A percentile compares a stretch with the other conserved stretches of the same genome.
Evolutionary conservation across 2,329 filamentous ascomycete genomes (phyloP).

Genomic region (Cadophora malorum): DNA sequence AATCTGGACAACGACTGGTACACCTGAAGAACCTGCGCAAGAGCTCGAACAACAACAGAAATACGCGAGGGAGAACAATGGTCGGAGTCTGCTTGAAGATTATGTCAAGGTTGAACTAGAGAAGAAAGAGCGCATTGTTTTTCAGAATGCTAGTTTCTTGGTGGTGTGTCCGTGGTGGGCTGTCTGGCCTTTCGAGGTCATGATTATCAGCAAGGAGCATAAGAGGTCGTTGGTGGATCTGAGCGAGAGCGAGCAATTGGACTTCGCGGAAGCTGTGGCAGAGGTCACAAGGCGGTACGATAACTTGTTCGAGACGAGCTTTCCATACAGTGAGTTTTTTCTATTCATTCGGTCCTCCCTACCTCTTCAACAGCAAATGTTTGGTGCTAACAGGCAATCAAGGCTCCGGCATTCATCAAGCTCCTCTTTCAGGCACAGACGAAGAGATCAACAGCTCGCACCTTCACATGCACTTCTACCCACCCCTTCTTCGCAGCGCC

Average conservation of each 20-base stretch:
- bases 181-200: constrained; percentile 94
- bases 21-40: constrained; percentile 86
- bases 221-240: constrained; percentile 87
- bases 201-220: constrained; percentile 85
- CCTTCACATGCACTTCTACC: constrained; percentile 98
- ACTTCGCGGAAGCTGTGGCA: constrained; percentile 83
- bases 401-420: constrained; percentile 95
- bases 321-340: constrained; percentile 76
- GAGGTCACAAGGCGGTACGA: constrained; percentile 93
- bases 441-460: constrained; percentile 89
- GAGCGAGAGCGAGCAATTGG: constrained; percentile 68
- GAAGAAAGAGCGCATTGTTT: constrained; percentile 86
- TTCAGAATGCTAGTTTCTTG: constrained; percentile 83
- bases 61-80: constrained; percentile 75
- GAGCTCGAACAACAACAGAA: constrained; percentile 81
- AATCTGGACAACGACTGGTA: constrained; percentile 89
- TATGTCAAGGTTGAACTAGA: constrained; percentile 83
- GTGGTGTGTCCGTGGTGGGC: constrained; percentile 98
- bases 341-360: neutral
- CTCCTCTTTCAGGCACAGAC: constrained; percentile 79
- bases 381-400: neutral
- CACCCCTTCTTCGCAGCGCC: constrained; percentile 87
- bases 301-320: constrained; percentile 95
- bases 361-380: neutral
- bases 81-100: constrained; percentile 80